phyloP scores from a whole-genome alignment of 1,284 basidiomycete genomes.

The Melanopsichium pennsylvanicum region DNA sequence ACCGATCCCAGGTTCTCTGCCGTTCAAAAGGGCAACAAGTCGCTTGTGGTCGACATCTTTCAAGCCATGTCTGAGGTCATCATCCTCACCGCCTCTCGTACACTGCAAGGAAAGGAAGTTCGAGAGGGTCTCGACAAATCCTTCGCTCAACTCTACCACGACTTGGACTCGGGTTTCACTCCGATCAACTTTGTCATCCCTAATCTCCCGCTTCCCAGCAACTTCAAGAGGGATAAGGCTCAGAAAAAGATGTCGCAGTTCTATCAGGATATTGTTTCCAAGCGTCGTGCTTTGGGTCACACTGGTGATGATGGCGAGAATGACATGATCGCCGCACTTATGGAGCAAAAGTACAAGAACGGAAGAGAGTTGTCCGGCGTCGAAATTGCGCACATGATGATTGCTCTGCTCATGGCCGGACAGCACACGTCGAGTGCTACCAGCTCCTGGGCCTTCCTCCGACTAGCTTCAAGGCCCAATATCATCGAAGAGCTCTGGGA shows the following conservation, averaged over 20 bases:
- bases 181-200: conserved; percentile 85
- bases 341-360: conserved; percentile 84
- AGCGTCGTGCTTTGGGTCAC: conserved; percentile 71
- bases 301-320: conserved; percentile 69
- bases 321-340: conserved; percentile 92
- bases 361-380: conserved; percentile 82
- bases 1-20: conserved; percentile 72
- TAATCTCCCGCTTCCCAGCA: conserved; percentile 87
- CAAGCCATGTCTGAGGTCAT: conserved; percentile 88
- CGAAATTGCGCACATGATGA: conserved; percentile 95
- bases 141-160: conserved; percentile 86
- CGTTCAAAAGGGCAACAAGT: conserved; percentile 57
- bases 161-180: conserved; percentile 78
- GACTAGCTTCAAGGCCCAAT: conserved; percentile 81
- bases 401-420: conserved; percentile 75
- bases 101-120: conserved; percentile 91
- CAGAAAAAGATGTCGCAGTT: conserved; percentile 94
- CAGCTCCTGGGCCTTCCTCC: conserved; percentile 86
- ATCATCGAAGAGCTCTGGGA: conserved; percentile 74
- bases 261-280: conserved; percentile 86
- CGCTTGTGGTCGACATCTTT: conserved; percentile 67
- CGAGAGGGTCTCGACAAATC: conserved; percentile 79
- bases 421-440: conserved; percentile 97
- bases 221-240: conserved; percentile 84
- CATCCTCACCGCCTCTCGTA: conserved; percentile 90